Evolutionary conservation across 1,284 basidiomycete genomes (phyloP).

Genomic region (Puccinia hordei): DNA sequence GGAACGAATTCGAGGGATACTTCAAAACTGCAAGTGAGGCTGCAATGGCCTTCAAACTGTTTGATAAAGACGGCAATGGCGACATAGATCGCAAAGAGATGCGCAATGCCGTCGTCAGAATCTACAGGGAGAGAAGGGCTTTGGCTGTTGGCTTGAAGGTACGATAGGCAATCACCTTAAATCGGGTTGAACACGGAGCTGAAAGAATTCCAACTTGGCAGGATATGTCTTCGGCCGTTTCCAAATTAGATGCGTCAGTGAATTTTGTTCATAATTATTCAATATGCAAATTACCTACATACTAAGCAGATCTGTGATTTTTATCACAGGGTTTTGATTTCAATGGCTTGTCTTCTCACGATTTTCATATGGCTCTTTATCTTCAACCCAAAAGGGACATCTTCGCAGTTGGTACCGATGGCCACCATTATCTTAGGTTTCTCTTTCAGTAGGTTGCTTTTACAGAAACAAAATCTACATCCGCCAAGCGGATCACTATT

Average conservation of each 20-base stretch:
- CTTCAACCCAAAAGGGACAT: constrained; percentile 72
- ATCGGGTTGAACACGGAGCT: neutral
- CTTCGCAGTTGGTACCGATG: constrained; percentile 76
- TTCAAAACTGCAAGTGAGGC: constrained; percentile 74
- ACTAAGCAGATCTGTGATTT: neutral
- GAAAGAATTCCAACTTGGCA: neutral
- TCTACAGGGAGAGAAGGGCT: constrained; percentile 76
- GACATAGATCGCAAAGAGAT: constrained; percentile 80
- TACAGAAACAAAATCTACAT: neutral
- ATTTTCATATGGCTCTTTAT: constrained; percentile 76
- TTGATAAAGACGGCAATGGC: constrained; percentile 82
- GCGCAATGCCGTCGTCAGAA: constrained; percentile 78
- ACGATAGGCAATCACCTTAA: neutral
- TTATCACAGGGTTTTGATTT: constrained; percentile 66
- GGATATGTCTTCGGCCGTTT: constrained; percentile 66
- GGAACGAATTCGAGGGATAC: constrained; percentile 64
- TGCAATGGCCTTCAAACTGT: constrained; percentile 71
- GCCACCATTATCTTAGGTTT: constrained; percentile 69
- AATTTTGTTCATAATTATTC: neutral
- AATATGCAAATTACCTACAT: neutral
- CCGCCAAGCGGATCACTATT: too few relatives aligned
- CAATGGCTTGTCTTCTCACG: constrained; percentile 67
- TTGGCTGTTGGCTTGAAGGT: constrained; percentile 70
- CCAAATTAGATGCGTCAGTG: constrained; percentile 67
- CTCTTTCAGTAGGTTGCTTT: constrained; percentile 51